Evolutionary conservation across 1,284 basidiomycete genomes (phyloP).

Genomic region (Tylopilus microsporus): DNA sequence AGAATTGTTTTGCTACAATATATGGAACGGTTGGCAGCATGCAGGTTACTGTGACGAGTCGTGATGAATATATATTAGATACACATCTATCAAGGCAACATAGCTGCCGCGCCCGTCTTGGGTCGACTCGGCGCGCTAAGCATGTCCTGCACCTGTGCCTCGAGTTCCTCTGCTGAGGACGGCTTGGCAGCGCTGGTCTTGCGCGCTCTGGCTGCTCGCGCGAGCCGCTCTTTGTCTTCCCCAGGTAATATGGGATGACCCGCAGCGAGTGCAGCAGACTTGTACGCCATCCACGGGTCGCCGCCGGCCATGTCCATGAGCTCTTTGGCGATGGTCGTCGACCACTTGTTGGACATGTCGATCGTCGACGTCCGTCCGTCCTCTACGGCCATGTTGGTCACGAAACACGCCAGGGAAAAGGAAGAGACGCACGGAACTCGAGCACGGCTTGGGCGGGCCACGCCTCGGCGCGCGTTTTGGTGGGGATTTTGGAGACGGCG

Average conservation of each 20-base stretch:
- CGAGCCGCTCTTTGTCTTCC: conserved; percentile 29
- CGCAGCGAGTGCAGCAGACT: conserved; percentile 41
- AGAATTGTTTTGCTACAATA: conserved; percentile 5
- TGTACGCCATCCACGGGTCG: conserved; percentile 55
- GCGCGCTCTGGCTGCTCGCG: conserved; percentile 2
- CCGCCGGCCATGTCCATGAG: conserved; percentile 64
- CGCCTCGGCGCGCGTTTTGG: conserved; percentile 47
- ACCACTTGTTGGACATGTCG: conserved; percentile 61
- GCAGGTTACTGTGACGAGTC: neutral
- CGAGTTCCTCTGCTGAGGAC: conserved; percentile 12
- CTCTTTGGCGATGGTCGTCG: conserved; percentile 58
- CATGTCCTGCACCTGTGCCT: conserved; percentile 24
- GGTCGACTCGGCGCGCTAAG: conserved; percentile 23
- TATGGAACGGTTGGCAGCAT: neutral
- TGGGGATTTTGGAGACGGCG: conserved; percentile 44
- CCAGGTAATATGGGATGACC: conserved; percentile 47
- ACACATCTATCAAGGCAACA: conserved; percentile 39
- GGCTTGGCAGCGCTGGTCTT: neutral
- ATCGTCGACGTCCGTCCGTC: conserved; percentile 50
- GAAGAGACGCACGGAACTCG: conserved; percentile 42
- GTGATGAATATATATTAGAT: conserved; percentile 2
- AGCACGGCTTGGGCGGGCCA: conserved; percentile 59
- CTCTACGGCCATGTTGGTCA: conserved; percentile 24
- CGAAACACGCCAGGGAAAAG: too few relatives aligned
- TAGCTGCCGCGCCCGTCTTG: conserved; percentile 47